phyloP scores from a whole-genome alignment of 352 stramenopile species.

The Phytopythium helicoides region DNA sequence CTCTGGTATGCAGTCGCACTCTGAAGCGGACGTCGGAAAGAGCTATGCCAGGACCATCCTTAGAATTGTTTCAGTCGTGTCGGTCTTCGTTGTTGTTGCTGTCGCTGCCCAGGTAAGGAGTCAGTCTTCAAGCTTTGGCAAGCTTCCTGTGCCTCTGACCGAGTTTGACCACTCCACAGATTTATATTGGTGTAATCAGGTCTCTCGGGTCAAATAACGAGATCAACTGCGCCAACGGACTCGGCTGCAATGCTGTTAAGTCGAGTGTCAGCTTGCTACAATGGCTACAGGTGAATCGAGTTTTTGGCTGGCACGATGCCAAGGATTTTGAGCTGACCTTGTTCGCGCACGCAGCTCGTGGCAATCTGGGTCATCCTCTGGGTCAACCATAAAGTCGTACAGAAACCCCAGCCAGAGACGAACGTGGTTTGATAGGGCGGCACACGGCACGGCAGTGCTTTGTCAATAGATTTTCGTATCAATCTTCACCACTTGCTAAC shows the following conservation, averaged over 20 bases:
- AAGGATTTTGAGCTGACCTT: neutral
- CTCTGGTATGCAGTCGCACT: slow-evolving; percentile 29
- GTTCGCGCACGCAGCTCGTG: neutral
- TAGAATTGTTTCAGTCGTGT: slow-evolving; percentile 46
- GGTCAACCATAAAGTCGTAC: slow-evolving; percentile 22
- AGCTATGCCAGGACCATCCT: slow-evolving; percentile 37
- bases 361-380: slow-evolving; percentile 31
- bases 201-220: slow-evolving; percentile 11
- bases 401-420: slow-evolving; percentile 1
- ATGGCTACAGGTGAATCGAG: slow-evolving; percentile 13
- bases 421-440: too few species aligned
- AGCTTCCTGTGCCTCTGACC: too few species aligned
- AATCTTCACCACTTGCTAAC: too few species aligned
- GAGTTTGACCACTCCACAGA: too few species aligned
- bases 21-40: slow-evolving; percentile 16
- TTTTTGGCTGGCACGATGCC: too few species aligned
- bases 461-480: too few species aligned
- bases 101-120: slow-evolving; percentile 26
- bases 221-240: slow-evolving; percentile 26
- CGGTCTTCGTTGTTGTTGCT: slow-evolving; percentile 33
- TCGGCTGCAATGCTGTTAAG: slow-evolving; percentile 12
- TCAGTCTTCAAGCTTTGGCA: too few species aligned
- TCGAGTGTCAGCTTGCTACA: slow-evolving; percentile 19
- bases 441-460: too few species aligned
- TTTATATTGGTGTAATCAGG: slow-evolving; percentile 18